These are phyloP conservation scores for Yamadazyma triangularis DNA, from an alignment of 1,139 yeast species.

Conservation along the genomic window DNA sequence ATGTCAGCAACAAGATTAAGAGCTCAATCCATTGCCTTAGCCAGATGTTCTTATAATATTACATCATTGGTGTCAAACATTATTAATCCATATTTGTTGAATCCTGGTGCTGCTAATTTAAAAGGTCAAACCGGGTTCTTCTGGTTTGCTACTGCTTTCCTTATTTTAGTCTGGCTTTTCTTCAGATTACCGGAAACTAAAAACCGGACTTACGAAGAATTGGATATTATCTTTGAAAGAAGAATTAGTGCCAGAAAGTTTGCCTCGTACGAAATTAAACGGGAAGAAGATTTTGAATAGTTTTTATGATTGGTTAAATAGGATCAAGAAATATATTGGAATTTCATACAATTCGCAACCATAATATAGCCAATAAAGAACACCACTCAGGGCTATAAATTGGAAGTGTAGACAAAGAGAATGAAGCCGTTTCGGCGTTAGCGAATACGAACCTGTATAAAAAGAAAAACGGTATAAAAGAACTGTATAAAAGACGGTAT, in stretches of 20 bases:
- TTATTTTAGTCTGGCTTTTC: conserved; percentile 19
- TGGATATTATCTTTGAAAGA: conserved; percentile 20
- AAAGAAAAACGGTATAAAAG: not conserved
- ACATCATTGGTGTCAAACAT: conserved; percentile 15
- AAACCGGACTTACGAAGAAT: conserved; percentile 20
- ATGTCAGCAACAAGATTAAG: conserved; percentile 22
- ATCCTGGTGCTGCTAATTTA: conserved; percentile 19
- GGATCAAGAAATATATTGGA: not conserved
- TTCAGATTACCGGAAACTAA: conserved; percentile 22
- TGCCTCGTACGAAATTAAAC: conserved; percentile 8
- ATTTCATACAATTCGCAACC: not conserved
- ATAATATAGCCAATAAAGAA: not conserved
- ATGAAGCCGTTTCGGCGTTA: too few relatives aligned
- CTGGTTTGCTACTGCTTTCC: conserved; percentile 39
- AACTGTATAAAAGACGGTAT: not conserved
- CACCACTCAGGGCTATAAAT: too few relatives aligned
- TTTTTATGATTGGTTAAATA: not conserved
- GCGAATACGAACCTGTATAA: not conserved
- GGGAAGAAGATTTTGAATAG: not conserved
- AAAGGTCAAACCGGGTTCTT: conserved; percentile 23
- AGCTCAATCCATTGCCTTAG: conserved; percentile 21
- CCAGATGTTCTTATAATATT: conserved; percentile 21
- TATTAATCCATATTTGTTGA: conserved; percentile 22
- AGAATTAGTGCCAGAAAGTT: conserved; percentile 17
- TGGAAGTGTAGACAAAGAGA: too few relatives aligned